A percentile compares a stretch with the other conserved stretches of the same genome.
Evolutionary conservation across 2,329 filamentous ascomycete genomes (phyloP).

Genomic region (Penicillium italicum): DNA sequence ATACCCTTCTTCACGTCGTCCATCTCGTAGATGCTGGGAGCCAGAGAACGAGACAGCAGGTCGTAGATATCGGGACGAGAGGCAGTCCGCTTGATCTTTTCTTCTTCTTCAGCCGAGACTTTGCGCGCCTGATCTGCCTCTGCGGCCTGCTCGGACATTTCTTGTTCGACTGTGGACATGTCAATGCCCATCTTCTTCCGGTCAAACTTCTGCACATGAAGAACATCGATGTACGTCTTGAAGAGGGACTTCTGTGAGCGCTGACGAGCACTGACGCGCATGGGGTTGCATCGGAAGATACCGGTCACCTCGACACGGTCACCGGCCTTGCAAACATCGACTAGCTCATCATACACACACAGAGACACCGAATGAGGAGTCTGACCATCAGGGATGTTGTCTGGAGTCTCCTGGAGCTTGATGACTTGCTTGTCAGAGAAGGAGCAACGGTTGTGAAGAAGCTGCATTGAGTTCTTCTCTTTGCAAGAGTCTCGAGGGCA

Average conservation of each 20-base stretch:
- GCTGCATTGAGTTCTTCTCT: constrained; percentile 93
- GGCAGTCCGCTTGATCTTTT: constrained; percentile 78
- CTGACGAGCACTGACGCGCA: constrained; percentile 90
- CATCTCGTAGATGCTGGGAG: constrained; percentile 94
- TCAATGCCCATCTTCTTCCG: constrained; percentile 92
- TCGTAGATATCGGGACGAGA: constrained; percentile 86
- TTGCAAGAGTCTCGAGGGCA: constrained; percentile 80
- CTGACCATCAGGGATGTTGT: constrained; percentile 89
- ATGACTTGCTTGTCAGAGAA: constrained; percentile 99
- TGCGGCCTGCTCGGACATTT: constrained; percentile 67
- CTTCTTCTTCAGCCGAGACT: constrained; percentile 80
- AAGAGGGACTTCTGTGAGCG: constrained; percentile 90
- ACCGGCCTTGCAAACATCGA: constrained; percentile 97
- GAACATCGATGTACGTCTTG: constrained; percentile 94
- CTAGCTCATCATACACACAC: constrained; percentile 93
- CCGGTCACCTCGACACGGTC: constrained; percentile 93
- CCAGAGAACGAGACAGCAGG: constrained; percentile 81
- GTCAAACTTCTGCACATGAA: constrained; percentile 95
- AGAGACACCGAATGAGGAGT: constrained; percentile 96
- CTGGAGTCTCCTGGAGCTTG: constrained; percentile 95
- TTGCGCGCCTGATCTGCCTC: constrained; percentile 79
- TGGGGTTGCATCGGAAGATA: constrained; percentile 91
- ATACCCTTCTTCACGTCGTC: constrained; percentile 99
- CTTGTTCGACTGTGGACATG: constrained; percentile 78
- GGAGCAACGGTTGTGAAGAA: constrained; percentile 89